Evolutionary conservation across 2,329 filamentous ascomycete genomes (phyloP).

Genomic region (Monosporascus sp.): DNA sequence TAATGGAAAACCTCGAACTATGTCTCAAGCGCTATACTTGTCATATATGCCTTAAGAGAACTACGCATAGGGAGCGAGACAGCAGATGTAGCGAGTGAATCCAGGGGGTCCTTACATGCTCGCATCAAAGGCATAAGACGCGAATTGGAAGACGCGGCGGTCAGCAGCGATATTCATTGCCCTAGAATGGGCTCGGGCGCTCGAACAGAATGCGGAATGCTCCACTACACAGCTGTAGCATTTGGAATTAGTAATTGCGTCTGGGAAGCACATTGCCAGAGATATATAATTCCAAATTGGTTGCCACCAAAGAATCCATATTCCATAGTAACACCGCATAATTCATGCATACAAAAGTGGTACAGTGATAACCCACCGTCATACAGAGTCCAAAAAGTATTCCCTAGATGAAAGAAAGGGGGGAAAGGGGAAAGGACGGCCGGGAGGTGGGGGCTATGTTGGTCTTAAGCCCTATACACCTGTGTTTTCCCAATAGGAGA

Average conservation of each 20-base stretch:
- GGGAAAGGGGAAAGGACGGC: no score
- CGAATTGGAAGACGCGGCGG: conserved; percentile 15
- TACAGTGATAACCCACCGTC: no score
- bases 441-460: no score
- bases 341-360: no score
- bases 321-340: no score
- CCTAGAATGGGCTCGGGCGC: not conserved
- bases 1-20: no score
- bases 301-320: not conserved
- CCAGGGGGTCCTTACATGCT: conserved; percentile 13
- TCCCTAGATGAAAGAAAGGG: no score
- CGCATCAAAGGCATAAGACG: conserved; percentile 33
- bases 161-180: conserved; percentile 1
- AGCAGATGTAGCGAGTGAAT: not conserved
- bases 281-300: not conserved
- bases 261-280: not conserved
- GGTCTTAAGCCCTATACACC: no score
- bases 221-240: conserved; percentile 13
- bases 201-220: conserved; percentile 1
- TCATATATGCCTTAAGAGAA: not conserved
- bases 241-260: conserved; percentile 25
- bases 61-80: not conserved
- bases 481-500: no score
- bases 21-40: no score
- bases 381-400: no score